A percentile compares a stretch with the other conserved stretches of the same genome.
These are phyloP conservation scores for Cyberlindnera japonica DNA, from an alignment of 805 yeast species.

Conservation along the genomic window DNA sequence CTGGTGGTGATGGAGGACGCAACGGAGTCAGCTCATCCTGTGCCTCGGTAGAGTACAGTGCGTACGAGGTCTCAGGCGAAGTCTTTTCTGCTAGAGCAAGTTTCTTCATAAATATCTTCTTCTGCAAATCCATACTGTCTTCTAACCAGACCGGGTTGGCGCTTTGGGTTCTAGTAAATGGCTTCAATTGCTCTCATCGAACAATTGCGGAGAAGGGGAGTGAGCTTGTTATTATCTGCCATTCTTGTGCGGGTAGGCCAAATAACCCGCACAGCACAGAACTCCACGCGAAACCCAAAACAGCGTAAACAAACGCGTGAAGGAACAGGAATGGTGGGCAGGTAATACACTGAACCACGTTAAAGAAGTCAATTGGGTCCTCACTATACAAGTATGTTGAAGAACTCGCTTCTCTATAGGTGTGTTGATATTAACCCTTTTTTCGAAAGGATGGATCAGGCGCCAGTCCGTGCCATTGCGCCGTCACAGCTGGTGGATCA, in stretches of 20 bases:
- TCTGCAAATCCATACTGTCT: slow-evolving; percentile 15
- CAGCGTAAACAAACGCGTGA: slow-evolving; percentile 1
- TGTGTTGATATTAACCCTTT: background rate
- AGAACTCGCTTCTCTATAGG: too few species aligned
- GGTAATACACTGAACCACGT: background rate
- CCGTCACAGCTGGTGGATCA: slow-evolving; percentile 22
- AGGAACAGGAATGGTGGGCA: background rate
- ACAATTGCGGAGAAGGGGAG: too few species aligned
- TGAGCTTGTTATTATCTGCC: too few species aligned
- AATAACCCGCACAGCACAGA: too few species aligned
- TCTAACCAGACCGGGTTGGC: too few species aligned
- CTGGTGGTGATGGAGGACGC: slow-evolving; percentile 15
- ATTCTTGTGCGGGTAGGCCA: too few species aligned
- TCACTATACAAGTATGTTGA: too few species aligned
- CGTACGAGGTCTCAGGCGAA: background rate
- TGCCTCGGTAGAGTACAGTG: slow-evolving; percentile 9
- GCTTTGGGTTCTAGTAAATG: too few species aligned
- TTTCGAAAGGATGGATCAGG: slow-evolving; percentile 5
- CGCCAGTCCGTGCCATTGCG: slow-evolving; percentile 6
- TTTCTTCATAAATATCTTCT: slow-evolving; percentile 15
- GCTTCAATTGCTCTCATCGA: too few species aligned
- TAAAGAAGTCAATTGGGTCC: too few species aligned
- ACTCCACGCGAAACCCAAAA: background rate
- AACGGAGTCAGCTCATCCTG: slow-evolving; percentile 12
- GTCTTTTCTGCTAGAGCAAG: slow-evolving; percentile 5